phyloP scores from a whole-genome alignment of 2,329 filamentous ascomycete species.

The Bipolaris bicolor region DNA sequence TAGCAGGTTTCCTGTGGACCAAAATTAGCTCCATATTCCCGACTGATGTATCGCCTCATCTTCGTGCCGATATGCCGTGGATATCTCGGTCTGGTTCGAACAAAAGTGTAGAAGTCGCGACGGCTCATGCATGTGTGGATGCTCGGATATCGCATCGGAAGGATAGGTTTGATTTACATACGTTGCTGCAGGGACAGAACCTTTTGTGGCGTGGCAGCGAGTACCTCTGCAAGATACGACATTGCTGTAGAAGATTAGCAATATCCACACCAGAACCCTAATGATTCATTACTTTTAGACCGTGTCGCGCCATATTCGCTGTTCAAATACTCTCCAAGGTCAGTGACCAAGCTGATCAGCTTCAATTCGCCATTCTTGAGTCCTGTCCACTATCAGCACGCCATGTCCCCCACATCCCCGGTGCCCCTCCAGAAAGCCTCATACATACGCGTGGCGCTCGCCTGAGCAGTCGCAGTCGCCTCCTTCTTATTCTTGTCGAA shows the following conservation, averaged over 20 bases:
- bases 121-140: neutral
- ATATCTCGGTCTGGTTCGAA: neutral
- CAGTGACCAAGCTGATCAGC: slow-evolving; percentile 67
- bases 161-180: slow-evolving; percentile 27
- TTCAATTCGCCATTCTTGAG: slow-evolving; percentile 66
- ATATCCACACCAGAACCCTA: neutral
- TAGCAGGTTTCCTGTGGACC: slow-evolving; percentile 58
- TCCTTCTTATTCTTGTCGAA: slow-evolving; percentile 56
- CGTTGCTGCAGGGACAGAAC: slow-evolving; percentile 66
- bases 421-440: slow-evolving; percentile 4
- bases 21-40: neutral
- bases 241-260: slow-evolving; percentile 46
- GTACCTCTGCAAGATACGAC: slow-evolving; percentile 59
- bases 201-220: slow-evolving; percentile 58
- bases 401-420: slow-evolving; percentile 15
- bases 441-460: slow-evolving; percentile 50
- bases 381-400: slow-evolving; percentile 50
- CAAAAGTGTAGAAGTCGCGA: neutral
- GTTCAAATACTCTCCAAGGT: slow-evolving; percentile 70
- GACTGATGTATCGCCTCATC: neutral
- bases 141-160: neutral
- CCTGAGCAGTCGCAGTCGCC: slow-evolving; percentile 51
- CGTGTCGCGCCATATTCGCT: slow-evolving; percentile 66
- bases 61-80: neutral
- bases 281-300: slow-evolving; percentile 57